Evolutionary conservation across 2,329 filamentous ascomycete species (phyloP), one percentile per base, ranked within the genome.

Genomic region (Penicillium sp.): DNA sequence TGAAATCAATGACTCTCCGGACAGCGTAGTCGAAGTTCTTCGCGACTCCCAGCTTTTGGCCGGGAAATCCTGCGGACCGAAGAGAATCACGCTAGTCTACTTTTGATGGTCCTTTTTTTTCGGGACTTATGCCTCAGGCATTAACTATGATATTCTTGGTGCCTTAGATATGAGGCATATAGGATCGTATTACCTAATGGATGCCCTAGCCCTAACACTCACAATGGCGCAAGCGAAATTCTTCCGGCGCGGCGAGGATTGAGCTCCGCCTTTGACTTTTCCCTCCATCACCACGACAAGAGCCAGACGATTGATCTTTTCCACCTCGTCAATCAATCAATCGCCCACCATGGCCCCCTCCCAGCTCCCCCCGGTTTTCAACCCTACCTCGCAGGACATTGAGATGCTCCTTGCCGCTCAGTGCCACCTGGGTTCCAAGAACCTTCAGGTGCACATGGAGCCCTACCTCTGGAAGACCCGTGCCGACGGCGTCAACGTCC

Each of bases 381-480:
- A 96, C 86, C 91, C 94, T 76, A 97, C 94, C 75, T 88, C 88
- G 77, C 88, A 95, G 84, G 94, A 99, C 85, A 95, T 99, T 83
- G 94, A 99, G 90, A 94, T 92, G 90, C 91, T 99, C 77, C 90
- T 99, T 73, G 90, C 92, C 76, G 92, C 95, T 75, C 92, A 97
- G 84, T 87, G 84, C 82, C 95, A 99, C 83, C 87, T 97, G 72
- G 94, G 94, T 74, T 91, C 89, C 82, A 97, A 97, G 91, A 99
- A 99, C 88, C 81, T 99, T 74, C 94, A 97, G 87, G 91, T 95
- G 77, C 92, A 97, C 86, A 97, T 97, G 92, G 91, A 96, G 83
- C 90, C 92, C 70, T 99, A 99, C 86, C 89, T 99, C 76, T 99
- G 93, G 93, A 99, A 99, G 90, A 96, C 92, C 79, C 91, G 94